Conservation (phyloP, 73 alveolate species). For the Paramecium primaurelia region DNA sequence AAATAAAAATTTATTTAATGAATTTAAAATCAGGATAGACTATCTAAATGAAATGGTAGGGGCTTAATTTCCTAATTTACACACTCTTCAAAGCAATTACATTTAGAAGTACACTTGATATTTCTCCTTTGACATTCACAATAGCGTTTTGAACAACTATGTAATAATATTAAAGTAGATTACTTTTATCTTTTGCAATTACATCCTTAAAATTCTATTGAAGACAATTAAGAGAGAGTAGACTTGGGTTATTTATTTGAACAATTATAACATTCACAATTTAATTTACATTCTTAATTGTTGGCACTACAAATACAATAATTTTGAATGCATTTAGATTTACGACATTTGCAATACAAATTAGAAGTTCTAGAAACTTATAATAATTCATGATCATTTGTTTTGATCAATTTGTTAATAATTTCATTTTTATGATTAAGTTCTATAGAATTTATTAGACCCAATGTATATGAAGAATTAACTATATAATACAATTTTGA, state of each 20-base stretch:
- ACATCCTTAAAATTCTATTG: background rate
- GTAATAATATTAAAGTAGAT: background rate
- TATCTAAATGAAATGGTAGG: background rate
- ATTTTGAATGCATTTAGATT: constrained; percentile 8
- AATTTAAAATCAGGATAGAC: background rate
- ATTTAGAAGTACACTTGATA: background rate
- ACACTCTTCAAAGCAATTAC: background rate
- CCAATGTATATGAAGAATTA: background rate
- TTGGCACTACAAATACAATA: constrained; percentile 26
- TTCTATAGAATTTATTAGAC: constrained; percentile 12
- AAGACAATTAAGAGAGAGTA: background rate
- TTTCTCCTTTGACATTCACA: constrained; percentile 10
- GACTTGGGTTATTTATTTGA: background rate
- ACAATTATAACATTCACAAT: constrained; percentile 25
- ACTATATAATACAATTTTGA: background rate
- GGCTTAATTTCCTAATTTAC: background rate
- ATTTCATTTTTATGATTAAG: background rate
- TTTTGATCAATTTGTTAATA: background rate
- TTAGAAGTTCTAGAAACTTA: background rate
- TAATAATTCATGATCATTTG: background rate
- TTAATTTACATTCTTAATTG: background rate
- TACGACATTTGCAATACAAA: background rate
- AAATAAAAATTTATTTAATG: background rate
- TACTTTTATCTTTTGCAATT: background rate
- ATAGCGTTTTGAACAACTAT: background rate